Conservation (phyloP, 108 stramenopile genomes). For the Cyclotella cryptica region DNA sequence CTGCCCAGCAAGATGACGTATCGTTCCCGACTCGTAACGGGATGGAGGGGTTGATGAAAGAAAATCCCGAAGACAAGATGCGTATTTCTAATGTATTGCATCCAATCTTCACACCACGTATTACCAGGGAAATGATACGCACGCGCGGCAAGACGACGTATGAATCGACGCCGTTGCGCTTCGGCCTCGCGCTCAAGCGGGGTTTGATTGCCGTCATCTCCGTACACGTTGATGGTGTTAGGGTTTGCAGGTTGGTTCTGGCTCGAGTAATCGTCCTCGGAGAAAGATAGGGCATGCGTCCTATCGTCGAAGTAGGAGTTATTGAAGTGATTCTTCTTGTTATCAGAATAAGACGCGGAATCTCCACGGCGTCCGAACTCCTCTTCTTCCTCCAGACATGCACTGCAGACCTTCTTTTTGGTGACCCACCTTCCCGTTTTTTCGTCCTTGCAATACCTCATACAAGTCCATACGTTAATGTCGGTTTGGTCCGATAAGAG, state of each 20-base stretch:
- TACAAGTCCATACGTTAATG: conserved; percentile 31
- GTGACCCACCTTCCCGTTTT: conserved; percentile 30
- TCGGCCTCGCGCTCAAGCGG: conserved; percentile 47
- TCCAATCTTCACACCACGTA: conserved; percentile 72
- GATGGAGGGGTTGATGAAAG: conserved; percentile 73
- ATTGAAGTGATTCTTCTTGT: not conserved
- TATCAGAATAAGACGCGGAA: not conserved
- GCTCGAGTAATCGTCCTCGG: conserved; percentile 5
- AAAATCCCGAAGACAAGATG: conserved; percentile 84
- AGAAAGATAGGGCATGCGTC: conserved; percentile 17
- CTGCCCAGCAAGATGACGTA: conserved; percentile 64
- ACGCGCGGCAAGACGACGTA: conserved; percentile 50
- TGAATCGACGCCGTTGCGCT: conserved; percentile 38
- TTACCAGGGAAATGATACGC: conserved; percentile 76
- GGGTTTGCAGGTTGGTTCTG: not conserved
- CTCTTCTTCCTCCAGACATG: conserved; percentile 23
- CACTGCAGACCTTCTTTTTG: conserved; percentile 24
- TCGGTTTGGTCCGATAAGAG: conserved; percentile 25
- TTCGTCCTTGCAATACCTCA: conserved; percentile 33
- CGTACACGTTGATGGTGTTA: conserved; percentile 28
- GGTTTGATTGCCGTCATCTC: conserved; percentile 46
- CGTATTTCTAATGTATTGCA: conserved; percentile 73
- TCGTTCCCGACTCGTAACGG: conserved; percentile 63
- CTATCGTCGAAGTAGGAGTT: conserved; percentile 2
- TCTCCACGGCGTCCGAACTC: conserved; percentile 1